phyloP scores from a whole-genome alignment of 352 stramenopile genomes.

The Thraustochytrium striatum region DNA sequence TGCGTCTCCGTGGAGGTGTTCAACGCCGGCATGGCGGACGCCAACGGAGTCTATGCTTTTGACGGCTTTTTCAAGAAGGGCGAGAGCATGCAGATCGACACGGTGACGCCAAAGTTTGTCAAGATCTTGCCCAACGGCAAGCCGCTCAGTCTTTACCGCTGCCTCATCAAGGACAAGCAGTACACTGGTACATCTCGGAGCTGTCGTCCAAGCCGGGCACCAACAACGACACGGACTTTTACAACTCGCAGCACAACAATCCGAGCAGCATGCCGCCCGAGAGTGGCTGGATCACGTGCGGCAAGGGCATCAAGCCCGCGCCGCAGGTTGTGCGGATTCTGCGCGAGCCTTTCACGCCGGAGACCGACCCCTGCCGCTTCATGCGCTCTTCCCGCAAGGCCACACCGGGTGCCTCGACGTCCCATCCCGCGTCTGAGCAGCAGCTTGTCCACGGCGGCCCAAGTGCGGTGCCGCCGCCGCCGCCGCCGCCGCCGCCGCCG shows the following conservation, averaged over 20 bases:
- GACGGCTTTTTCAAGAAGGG: constrained; percentile 4
- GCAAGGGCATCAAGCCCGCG: constrained; percentile 24
- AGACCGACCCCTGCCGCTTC: constrained; percentile 10
- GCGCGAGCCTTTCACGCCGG: background rate
- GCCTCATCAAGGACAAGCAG: constrained; percentile 44
- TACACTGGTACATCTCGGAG: constrained; percentile 48
- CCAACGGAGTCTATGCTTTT: constrained; percentile 16
- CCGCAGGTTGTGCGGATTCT: constrained; percentile 11
- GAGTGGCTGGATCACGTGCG: constrained; percentile 11
- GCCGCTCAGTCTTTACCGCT: constrained; percentile 19
- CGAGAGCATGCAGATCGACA: constrained; percentile 39
- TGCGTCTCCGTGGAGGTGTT: constrained; percentile 3
- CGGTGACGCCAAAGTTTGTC: constrained; percentile 35
- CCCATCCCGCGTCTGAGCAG: no score
- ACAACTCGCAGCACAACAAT: constrained; percentile 32
- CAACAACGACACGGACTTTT: constrained; percentile 44
- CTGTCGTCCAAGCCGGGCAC: constrained; percentile 24
- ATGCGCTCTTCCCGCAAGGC: no score
- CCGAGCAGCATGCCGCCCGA: constrained; percentile 43
- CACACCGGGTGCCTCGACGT: no score
- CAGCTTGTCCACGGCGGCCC: no score
- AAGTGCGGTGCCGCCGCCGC: no score
- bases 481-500: no score
- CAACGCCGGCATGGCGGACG: constrained; percentile 1
- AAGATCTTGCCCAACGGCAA: constrained; percentile 4